These are phyloP conservation scores for Curvularia sp. DNA, from an alignment of 2,329 filamentous ascomycete species.

Conservation along the genomic window DNA sequence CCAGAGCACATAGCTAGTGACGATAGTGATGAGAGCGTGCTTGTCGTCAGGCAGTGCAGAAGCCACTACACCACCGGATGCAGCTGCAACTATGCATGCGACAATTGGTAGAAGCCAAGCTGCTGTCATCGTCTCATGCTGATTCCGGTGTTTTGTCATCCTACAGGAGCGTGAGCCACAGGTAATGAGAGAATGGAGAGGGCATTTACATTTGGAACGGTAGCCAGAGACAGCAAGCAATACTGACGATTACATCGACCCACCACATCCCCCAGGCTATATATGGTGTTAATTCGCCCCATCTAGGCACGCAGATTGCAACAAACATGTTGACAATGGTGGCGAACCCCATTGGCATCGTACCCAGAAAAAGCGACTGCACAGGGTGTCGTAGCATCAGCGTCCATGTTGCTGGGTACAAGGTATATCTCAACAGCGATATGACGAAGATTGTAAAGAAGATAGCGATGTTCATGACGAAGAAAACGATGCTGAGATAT, in stretches of 20 bases:
- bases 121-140: constrained; percentile 63
- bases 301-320: constrained; percentile 63
- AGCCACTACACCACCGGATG: constrained; percentile 68
- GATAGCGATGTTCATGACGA: constrained; percentile 63
- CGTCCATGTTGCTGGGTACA: constrained; percentile 70
- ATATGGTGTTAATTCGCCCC: constrained; percentile 61
- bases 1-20: constrained; percentile 71
- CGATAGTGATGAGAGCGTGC: constrained; percentile 66
- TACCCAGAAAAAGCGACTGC: constrained; percentile 71
- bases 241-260: constrained; percentile 54
- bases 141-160: constrained; percentile 39
- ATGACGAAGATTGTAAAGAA: constrained; percentile 63
- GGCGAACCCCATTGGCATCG: constrained; percentile 71
- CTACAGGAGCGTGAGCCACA: constrained; percentile 13
- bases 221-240: constrained; percentile 49
- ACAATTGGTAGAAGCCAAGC: constrained; percentile 71
- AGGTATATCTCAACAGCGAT: constrained; percentile 64
- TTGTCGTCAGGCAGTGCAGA: constrained; percentile 61
- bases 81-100: constrained; percentile 68
- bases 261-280: constrained; percentile 59
- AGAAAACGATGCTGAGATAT: constrained; percentile 66
- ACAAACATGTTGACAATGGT: constrained; percentile 73
- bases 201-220: constrained; percentile 37
- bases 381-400: constrained; percentile 72
- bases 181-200: background rate